Evolutionary conservation across 306 rosid species (phyloP).

Genomic region (Purshia tridentata): DNA sequence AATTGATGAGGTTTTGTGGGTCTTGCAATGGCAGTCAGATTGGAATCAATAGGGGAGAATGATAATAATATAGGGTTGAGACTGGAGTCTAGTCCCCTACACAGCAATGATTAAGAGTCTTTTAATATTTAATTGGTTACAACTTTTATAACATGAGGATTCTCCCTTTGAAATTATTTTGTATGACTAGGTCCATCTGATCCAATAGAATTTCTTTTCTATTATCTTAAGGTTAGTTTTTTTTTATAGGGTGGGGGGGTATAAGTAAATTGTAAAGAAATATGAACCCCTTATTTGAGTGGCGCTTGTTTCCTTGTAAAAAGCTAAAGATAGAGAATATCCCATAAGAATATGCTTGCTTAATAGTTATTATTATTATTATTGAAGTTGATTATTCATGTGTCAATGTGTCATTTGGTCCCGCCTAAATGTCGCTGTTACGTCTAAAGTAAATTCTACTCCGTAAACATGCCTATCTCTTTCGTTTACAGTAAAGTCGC

Average conservation of each 20-base stretch:
- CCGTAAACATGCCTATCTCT: neutral
- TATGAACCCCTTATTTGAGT: neutral
- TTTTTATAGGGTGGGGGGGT: neutral
- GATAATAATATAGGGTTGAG: conserved; percentile 4
- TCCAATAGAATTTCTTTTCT: neutral
- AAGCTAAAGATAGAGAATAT: conserved; percentile 20
- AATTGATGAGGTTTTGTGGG: neutral
- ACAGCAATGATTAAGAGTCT: neutral
- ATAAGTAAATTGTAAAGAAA: neutral
- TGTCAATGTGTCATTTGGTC: conserved; percentile 2
- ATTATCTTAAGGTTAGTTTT: neutral
- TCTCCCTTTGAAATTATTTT: neutral
- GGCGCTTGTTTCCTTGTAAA: conserved; percentile 2
- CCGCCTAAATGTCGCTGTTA: conserved; percentile 2
- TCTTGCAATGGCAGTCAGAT: neutral
- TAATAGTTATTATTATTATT: neutral
- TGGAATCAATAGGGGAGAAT: conserved; percentile 9
- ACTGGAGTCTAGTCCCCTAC: neutral
- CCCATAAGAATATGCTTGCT: conserved; percentile 5
- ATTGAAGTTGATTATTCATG: neutral
- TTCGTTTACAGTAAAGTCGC: neutral
- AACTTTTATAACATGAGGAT: neutral
- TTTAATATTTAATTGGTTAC: neutral
- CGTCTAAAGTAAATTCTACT: neutral
- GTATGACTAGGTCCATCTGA: neutral